Percentiles rank a stretch among this genome's conserved stretches.
phyloP scores from a whole-genome alignment of 2,329 filamentous ascomycete genomes.

The Plenodomus tracheiphilus region DNA sequence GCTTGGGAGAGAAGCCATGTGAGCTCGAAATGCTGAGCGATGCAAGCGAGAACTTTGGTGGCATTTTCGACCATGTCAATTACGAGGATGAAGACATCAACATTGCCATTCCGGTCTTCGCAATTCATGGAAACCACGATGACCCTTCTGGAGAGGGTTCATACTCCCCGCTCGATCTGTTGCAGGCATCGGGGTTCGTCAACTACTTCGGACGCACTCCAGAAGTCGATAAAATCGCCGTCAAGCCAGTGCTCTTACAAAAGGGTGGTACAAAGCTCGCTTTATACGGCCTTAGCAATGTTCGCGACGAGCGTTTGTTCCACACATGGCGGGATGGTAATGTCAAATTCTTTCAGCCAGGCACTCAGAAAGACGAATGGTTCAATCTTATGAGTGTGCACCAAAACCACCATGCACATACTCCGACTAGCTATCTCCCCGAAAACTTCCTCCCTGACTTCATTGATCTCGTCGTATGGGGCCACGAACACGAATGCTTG shows the following conservation, averaged over 20 bases:
- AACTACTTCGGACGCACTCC: slow-evolving; percentile 96
- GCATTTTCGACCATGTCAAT: slow-evolving; percentile 89
- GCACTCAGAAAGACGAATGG: slow-evolving; percentile 81
- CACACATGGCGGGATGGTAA: slow-evolving; percentile 90
- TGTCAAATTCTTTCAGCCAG: slow-evolving; percentile 89
- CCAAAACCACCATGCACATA: slow-evolving; percentile 93
- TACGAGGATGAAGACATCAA: slow-evolving; percentile 98
- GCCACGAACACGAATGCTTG: slow-evolving; percentile 94
- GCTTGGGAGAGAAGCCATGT: slow-evolving; percentile 91
- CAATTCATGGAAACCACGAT: slow-evolving; percentile 97
- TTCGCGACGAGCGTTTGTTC: slow-evolving; percentile 92
- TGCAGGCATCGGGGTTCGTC: slow-evolving; percentile 87
- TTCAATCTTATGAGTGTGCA: slow-evolving; percentile 96
- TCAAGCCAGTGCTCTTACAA: slow-evolving; percentile 89
- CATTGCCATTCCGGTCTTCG: slow-evolving; percentile 94
- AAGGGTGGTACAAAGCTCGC: slow-evolving; percentile 93
- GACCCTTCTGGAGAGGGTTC: slow-evolving; percentile 97
- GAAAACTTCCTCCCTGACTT: slow-evolving; percentile 92
- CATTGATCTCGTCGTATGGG: slow-evolving; percentile 91
- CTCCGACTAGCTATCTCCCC: slow-evolving; percentile 88
- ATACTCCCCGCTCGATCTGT: slow-evolving; percentile 83
- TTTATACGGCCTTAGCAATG: slow-evolving; percentile 92
- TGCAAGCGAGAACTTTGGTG: slow-evolving; percentile 85
- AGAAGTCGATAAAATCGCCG: slow-evolving; percentile 88
- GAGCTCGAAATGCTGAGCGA: slow-evolving; percentile 94